Percentiles rank a stretch among this genome's conserved stretches.
These are phyloP conservation scores for Calocybe gangraenosa DNA, from an alignment of 768 basidiomycete species.

Conservation along the genomic window DNA sequence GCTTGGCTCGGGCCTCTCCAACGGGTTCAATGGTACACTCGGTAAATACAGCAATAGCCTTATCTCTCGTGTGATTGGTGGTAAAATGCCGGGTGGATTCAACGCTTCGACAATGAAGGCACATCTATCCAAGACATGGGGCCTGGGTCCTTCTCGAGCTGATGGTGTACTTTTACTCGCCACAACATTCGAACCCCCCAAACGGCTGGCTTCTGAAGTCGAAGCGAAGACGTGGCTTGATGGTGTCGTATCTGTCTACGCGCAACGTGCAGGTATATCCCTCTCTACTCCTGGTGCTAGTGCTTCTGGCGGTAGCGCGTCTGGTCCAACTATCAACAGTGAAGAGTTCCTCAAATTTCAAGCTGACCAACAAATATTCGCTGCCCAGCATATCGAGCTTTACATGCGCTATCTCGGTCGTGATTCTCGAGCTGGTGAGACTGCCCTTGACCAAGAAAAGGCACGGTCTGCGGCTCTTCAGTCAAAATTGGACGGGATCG, in stretches of 20 bases:
- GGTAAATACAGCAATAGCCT: conserved; percentile 94
- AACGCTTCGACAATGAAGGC: conserved; percentile 88
- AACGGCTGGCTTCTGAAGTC: conserved; percentile 84
- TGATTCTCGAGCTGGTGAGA: conserved; percentile 90
- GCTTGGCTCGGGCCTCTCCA: conserved; percentile 77
- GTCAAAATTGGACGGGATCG: conserved; percentile 81
- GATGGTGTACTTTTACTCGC: conserved; percentile 89
- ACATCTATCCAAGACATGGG: conserved; percentile 91
- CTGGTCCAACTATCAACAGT: conserved; percentile 92
- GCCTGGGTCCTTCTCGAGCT: conserved; percentile 84
- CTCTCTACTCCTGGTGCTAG: conserved; percentile 65
- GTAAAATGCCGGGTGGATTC: conserved; percentile 99
- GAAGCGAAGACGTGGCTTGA: conserved; percentile 97
- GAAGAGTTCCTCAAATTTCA: conserved; percentile 98
- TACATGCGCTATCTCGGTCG: conserved; percentile 96
- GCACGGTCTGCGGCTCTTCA: conserved; percentile 69
- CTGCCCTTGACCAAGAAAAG: conserved; percentile 85
- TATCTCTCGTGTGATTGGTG: conserved; percentile 86
- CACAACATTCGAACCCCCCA: conserved; percentile 90
- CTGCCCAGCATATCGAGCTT: conserved; percentile 88
- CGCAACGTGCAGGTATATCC: conserved; percentile 84
- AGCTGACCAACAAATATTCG: conserved; percentile 87
- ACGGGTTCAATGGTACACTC: conserved; percentile 79
- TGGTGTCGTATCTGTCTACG: conserved; percentile 76
- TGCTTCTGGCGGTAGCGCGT: conserved; percentile 57